Evolutionary conservation across 495 filamentous ascomycete genomes (phyloP).

Genomic region (Lindgomyces ingoldianus): DNA sequence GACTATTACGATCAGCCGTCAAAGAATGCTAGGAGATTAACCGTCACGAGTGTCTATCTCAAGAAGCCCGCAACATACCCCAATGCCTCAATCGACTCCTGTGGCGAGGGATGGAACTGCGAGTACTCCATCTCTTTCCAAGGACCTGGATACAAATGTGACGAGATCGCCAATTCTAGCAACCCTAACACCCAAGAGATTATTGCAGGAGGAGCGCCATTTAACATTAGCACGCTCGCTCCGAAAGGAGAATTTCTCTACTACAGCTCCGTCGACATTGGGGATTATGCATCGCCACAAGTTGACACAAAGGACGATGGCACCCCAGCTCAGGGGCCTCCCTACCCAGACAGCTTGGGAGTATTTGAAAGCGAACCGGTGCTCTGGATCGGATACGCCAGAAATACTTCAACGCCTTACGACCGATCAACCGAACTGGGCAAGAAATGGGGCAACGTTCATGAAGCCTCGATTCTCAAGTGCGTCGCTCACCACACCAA

Average conservation of each 20-base stretch:
- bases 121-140: slow-evolving; percentile 41
- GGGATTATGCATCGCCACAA: slow-evolving; percentile 36
- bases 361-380: slow-evolving; percentile 44
- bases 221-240: slow-evolving; percentile 34
- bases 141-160: slow-evolving; percentile 48
- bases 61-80: slow-evolving; percentile 30
- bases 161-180: slow-evolving; percentile 32
- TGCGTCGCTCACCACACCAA: slow-evolving; percentile 44
- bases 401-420: slow-evolving; percentile 40
- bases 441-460: slow-evolving; percentile 35
- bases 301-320: slow-evolving; percentile 23
- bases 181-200: neutral
- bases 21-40: slow-evolving; percentile 34
- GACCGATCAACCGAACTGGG: slow-evolving; percentile 7
- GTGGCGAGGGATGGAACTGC: slow-evolving; percentile 44
- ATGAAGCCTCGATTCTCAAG: slow-evolving; percentile 40
- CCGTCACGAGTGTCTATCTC: slow-evolving; percentile 36
- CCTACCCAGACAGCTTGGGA: slow-evolving; percentile 37
- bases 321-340: slow-evolving; percentile 11
- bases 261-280: slow-evolving; percentile 35
- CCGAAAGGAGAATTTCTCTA: slow-evolving; percentile 42
- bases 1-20: slow-evolving; percentile 48
- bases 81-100: slow-evolving; percentile 21
- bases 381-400: slow-evolving; percentile 46
- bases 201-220: slow-evolving; percentile 19